These are phyloP conservation scores for Paracoccidioides lutzii DNA, from an alignment of 2,329 filamentous ascomycete genomes.

Conservation along the genomic window DNA sequence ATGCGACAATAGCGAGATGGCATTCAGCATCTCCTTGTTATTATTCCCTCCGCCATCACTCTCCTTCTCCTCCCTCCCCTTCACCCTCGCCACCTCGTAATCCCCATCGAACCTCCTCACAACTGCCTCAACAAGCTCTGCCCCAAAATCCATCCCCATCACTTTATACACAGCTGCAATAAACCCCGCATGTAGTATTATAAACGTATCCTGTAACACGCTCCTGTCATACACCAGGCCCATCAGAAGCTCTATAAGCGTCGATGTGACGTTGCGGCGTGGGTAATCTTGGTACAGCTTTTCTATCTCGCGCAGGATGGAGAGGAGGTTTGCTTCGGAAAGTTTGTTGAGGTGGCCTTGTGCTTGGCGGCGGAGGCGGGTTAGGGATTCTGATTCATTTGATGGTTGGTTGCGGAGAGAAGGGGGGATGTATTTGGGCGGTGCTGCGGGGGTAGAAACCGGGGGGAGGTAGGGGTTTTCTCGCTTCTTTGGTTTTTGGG, in stretches of 20 bases:
- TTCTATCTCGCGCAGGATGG: conserved; percentile 71
- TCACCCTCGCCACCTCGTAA: conserved; percentile 30
- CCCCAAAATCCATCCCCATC: conserved; percentile 78
- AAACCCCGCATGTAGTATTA: conserved; percentile 83
- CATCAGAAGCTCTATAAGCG: conserved; percentile 63
- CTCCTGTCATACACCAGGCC: conserved; percentile 69
- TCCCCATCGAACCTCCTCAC: conserved; percentile 61
- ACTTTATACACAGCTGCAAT: conserved; percentile 77
- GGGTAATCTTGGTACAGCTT: conserved; percentile 71
- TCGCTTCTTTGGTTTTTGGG: conserved; percentile 31
- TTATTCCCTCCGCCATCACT: conserved; percentile 13
- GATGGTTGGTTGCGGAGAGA: conserved; percentile 56
- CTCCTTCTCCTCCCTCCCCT: conserved; percentile 7
- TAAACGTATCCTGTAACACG: conserved; percentile 70
- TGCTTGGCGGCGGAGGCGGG: conserved; percentile 61
- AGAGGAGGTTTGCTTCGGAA: conserved; percentile 77
- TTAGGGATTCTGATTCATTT: conserved; percentile 53
- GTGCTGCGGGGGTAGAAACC: conserved; percentile 21
- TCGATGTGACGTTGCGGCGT: conserved; percentile 76
- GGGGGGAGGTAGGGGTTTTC: conserved; percentile 90
- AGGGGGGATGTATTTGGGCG: conserved; percentile 74
- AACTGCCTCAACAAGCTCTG: conserved; percentile 66
- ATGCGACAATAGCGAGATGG: conserved; percentile 70
- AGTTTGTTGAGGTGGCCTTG: conserved; percentile 87
- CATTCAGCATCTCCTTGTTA: conserved; percentile 56